These are phyloP conservation scores for Verticillium tricorpus DNA, from an alignment of 2,329 filamentous ascomycete genomes.

Conservation along the genomic window DNA sequence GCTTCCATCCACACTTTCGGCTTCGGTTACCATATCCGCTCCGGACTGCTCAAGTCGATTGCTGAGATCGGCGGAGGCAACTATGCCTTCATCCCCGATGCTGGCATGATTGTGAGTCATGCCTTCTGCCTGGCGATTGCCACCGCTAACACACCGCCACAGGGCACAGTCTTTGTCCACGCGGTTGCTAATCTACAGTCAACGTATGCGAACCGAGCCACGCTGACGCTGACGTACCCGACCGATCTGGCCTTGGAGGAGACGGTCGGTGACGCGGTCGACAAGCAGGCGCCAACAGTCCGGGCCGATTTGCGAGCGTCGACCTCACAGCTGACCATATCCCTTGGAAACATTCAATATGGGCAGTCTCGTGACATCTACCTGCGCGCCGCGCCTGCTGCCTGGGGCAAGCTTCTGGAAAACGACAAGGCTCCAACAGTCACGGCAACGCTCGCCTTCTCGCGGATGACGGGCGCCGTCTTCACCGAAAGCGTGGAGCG, in stretches of 20 bases:
- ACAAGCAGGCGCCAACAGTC: conserved; percentile 17
- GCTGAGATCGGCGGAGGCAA: conserved; percentile 52
- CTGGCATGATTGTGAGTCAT: conserved; percentile 49
- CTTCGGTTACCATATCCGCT: conserved; percentile 44
- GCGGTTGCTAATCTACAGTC: conserved; percentile 57
- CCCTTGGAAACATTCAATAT: conserved; percentile 51
- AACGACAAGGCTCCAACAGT: neutral
- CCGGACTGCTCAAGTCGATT: conserved; percentile 55
- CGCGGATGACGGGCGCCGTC: conserved; percentile 10
- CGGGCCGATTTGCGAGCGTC: conserved; percentile 11
- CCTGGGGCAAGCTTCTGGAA: neutral
- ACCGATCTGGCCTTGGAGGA: conserved; percentile 30
- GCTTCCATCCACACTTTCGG: conserved; percentile 50
- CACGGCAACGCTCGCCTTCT: conserved; percentile 10
- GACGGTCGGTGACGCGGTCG: conserved; percentile 33
- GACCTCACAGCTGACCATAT: conserved; percentile 27
- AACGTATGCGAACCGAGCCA: conserved; percentile 47
- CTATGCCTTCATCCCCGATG: conserved; percentile 58
- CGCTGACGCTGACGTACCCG: conserved; percentile 36
- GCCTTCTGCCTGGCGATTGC: neutral
- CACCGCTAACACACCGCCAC: conserved; percentile 4
- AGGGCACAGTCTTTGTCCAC: conserved; percentile 57
- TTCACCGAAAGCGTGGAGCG: conserved; percentile 5
- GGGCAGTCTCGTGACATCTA: conserved; percentile 57
- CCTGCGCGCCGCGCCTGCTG: conserved; percentile 21